Percentiles rank a stretch among this genome's conserved stretches.
Conservation (phyloP, 2,329 filamentous ascomycete genomes). For the Triangularia setosa region DNA sequence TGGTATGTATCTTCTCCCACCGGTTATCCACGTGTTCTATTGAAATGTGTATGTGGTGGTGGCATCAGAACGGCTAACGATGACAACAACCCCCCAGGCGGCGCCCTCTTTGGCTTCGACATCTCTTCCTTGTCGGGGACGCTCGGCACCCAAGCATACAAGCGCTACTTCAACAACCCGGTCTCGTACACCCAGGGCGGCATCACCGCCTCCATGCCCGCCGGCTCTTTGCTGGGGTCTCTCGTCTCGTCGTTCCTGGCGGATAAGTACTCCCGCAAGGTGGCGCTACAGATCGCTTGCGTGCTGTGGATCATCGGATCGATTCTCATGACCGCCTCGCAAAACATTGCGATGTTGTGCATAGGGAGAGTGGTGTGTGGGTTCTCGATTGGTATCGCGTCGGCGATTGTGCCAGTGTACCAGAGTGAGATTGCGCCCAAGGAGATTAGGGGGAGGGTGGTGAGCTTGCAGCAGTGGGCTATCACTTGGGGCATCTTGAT, state of each 20-base stretch:
- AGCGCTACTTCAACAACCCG: constrained; percentile 66
- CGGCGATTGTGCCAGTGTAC: constrained; percentile 67
- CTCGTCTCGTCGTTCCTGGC: constrained; percentile 48
- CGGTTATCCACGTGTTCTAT: too few species aligned
- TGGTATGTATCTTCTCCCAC: constrained; percentile 35
- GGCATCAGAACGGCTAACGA: not conserved
- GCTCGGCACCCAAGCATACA: constrained; percentile 64
- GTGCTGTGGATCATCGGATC: constrained; percentile 49
- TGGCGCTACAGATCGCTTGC: constrained; percentile 46
- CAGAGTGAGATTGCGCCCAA: constrained; percentile 62
- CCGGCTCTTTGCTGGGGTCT: constrained; percentile 62
- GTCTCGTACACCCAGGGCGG: constrained; percentile 58
- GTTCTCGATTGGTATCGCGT: constrained; percentile 69
- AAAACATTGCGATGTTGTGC: constrained; percentile 68
- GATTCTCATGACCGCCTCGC: constrained; percentile 56
- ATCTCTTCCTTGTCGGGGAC: constrained; percentile 68
- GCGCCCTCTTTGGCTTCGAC: constrained; percentile 74
- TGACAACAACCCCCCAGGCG: constrained; percentile 45
- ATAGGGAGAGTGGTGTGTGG: constrained; percentile 69
- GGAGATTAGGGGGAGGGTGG: constrained; percentile 56
- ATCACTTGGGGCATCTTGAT: constrained; percentile 68
- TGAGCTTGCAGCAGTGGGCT: constrained; percentile 65
- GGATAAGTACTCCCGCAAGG: constrained; percentile 47
- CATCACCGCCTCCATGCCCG: constrained; percentile 71
- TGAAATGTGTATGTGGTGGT: too few species aligned